A percentile compares a stretch with the other conserved stretches of the same genome.
These are phyloP conservation scores for Wickerhamomyces silvicola DNA, from an alignment of 805 yeast species.

Conservation along the genomic window DNA sequence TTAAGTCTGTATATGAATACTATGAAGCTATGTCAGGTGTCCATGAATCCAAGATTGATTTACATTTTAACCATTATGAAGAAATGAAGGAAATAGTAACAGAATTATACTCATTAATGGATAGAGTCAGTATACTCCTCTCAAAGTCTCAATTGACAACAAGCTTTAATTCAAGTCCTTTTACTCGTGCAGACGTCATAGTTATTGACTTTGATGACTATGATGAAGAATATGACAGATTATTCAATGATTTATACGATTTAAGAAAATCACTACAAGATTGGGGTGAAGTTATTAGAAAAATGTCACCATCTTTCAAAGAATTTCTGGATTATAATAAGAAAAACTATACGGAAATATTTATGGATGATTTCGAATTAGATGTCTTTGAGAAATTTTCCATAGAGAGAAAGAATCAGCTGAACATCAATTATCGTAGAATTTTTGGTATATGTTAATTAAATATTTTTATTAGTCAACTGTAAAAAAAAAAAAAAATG, in stretches of 20 bases:
- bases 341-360: background rate
- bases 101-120: too few species aligned
- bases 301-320: constrained; percentile 2
- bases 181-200: constrained; percentile 8
- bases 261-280: constrained; percentile 6
- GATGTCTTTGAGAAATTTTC: background rate
- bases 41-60: background rate
- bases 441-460: too few species aligned
- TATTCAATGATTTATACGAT: constrained; percentile 5
- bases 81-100: background rate
- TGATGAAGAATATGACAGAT: constrained; percentile 7
- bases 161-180: constrained; percentile 11
- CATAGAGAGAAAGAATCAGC: background rate
- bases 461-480: too few species aligned
- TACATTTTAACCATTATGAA: background rate
- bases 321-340: background rate
- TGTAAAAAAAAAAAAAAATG: too few species aligned
- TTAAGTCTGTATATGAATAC: background rate
- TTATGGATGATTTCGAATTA: constrained; percentile 1
- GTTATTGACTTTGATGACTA: constrained; percentile 12
- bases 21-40: too few species aligned
- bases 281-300: constrained; percentile 8
- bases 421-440: background rate
- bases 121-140: constrained; percentile 3
- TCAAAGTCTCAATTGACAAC: constrained; percentile 7